Evolutionary conservation across 352 stramenopile genomes (phyloP).

Genomic region (Sclerospora graminicola): DNA sequence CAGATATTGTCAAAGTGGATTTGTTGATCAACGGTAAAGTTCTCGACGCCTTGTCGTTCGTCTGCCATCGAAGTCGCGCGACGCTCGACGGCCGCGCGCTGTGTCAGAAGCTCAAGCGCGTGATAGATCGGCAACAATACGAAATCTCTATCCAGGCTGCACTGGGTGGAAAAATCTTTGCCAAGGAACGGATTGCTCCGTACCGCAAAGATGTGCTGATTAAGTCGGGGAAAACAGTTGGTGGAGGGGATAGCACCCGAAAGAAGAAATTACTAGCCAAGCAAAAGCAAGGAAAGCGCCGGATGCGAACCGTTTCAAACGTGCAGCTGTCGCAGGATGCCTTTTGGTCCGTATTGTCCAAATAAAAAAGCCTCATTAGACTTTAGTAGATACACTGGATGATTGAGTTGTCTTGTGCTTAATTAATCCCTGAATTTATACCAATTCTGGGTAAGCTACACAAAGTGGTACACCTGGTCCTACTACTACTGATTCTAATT

Average conservation of each 20-base stretch:
- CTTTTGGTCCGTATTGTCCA: conserved; percentile 96
- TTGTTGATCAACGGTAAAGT: conserved; percentile 92
- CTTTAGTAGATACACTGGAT: too few species aligned
- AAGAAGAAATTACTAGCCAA: conserved; percentile 99
- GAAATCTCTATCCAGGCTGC: conserved; percentile 98
- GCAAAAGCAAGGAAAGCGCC: conserved; percentile 98
- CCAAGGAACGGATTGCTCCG: conserved; percentile 92
- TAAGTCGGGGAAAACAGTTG: conserved; percentile 93
- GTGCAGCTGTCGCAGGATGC: conserved; percentile 95
- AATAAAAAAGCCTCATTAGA: too few species aligned
- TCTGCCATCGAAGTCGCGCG: conserved; percentile 88
- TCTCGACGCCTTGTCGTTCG: conserved; percentile 95
- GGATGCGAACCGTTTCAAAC: conserved; percentile 93
- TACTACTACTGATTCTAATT: too few species aligned
- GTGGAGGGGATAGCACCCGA: conserved; percentile 92
- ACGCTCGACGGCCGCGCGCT: conserved; percentile 78
- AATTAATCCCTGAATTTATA: too few species aligned
- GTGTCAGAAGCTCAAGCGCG: conserved; percentile 92
- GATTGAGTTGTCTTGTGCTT: too few species aligned
- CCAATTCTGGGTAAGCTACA: too few species aligned
- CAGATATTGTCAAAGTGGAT: conserved; percentile 93
- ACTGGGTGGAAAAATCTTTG: conserved; percentile 93
- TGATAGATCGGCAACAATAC: conserved; percentile 97
- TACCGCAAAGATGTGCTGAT: conserved; percentile 96
- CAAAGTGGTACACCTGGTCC: too few species aligned